Conservation (phyloP, 148 eudicot species). For the Heliamphora exappendiculata region DNA sequence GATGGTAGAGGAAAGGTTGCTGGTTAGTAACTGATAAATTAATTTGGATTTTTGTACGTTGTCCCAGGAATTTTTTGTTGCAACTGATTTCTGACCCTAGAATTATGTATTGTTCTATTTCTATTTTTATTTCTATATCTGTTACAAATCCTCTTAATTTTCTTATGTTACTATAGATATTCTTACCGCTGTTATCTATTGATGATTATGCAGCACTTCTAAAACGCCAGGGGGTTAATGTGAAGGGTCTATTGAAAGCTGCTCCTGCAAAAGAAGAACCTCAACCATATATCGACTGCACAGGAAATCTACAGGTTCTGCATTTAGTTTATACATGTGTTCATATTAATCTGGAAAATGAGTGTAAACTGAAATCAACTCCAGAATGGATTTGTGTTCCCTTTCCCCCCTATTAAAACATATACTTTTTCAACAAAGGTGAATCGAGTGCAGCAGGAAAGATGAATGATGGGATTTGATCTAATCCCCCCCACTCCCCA, state of each 20-base stretch:
- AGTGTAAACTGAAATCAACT: background rate
- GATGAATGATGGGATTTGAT: background rate
- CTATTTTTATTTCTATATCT: background rate
- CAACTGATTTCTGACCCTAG: background rate
- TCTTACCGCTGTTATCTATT: slow-evolving; percentile 10
- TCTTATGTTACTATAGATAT: background rate
- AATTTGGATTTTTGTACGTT: background rate
- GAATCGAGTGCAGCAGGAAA: background rate
- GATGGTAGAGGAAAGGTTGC: slow-evolving; percentile 97
- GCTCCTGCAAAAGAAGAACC: slow-evolving; percentile 81
- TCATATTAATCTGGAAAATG: background rate
- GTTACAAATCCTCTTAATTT: background rate
- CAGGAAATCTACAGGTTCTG: slow-evolving; percentile 88
- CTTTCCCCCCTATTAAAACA: background rate
- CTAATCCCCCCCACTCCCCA: background rate
- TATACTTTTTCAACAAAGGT: background rate
- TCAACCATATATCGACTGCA: slow-evolving; percentile 80
- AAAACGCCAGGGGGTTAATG: slow-evolving; percentile 92
- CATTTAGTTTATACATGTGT: background rate
- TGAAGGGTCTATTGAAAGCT: slow-evolving; percentile 85
- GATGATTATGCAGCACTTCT: slow-evolving; percentile 62
- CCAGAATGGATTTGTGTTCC: background rate
- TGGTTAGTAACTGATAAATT: slow-evolving; percentile 41
- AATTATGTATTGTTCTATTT: background rate
- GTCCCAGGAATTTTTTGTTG: background rate